Base-by-base conservation (phyloP, 352 stramenopile species). In the Phytophthora rubi region DNA sequence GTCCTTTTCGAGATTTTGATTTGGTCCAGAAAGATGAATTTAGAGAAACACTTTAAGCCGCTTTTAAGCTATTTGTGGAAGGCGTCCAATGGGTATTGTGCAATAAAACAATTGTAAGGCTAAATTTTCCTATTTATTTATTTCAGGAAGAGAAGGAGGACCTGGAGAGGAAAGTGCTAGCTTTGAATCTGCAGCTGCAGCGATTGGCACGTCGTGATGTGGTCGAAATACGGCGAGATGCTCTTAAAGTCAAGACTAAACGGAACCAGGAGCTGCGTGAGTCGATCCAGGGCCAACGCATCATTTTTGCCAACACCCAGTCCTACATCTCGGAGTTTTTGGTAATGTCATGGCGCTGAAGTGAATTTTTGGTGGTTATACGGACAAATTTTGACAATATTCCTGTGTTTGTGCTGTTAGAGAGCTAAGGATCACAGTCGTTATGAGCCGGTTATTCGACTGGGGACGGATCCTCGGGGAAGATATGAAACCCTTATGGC, bases 111-210 rank as follows among this genome's bases (percentile, higher is more conserved):
- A 4, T 16, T 47, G 15, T 47, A 15, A 15, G 12, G 6, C 15
- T 47, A 47, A 47, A 3, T 15, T 42, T 42, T 42, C 5, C 9
- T 45, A n/a, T 45, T 6, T 42, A 42, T 15, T 45, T 45, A 21
- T 48, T n/a, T 15, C 21, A 81, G 72, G 72, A 85, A 37, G 77
- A 85, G 63, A 79, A 70, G 32, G 64, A 77, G n/a, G 23, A 66
- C 30, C 42, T 85, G 6, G 62, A 75, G 68, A 53, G 54, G 18
- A 62, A 85, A 52, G 30, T 76, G 37, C 58, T 70, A 7, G 68
- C 56, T 15, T 53, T 85, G 18, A 68, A 76, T 42, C 18, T 60
- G 54, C 68, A 77, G 56, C 48, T 79, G 51, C 59, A 76, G 53
- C 63, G 73, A 47, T 72, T 77, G 30, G 59, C 53, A 45, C 54